phyloP scores from a whole-genome alignment of 148 eudicot species.

The Dianthus caryophyllus region DNA sequence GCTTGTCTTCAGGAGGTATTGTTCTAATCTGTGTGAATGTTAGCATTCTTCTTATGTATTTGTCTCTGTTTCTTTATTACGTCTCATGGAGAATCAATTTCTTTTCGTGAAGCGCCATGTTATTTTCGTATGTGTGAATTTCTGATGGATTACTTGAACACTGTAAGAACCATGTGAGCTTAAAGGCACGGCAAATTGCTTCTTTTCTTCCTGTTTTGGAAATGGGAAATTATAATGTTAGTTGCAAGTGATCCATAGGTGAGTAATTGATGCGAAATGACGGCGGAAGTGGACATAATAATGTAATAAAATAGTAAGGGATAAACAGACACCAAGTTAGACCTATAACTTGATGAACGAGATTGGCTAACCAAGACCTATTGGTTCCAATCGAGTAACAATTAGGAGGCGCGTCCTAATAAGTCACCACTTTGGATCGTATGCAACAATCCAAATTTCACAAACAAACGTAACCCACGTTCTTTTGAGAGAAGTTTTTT shows the following conservation, averaged over 20 bases:
- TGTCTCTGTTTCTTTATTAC: not conserved
- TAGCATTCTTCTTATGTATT: not conserved
- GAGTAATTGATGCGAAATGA: no score
- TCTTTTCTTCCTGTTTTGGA: not conserved
- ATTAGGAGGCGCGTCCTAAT: no score
- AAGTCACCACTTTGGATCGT: no score
- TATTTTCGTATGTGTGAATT: not conserved
- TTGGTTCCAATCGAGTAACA: no score
- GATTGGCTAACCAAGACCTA: no score
- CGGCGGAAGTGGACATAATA: no score
- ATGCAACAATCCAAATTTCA: no score
- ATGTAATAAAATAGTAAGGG: no score
- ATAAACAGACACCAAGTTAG: no score
- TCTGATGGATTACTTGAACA: not conserved
- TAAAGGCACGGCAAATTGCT: not conserved
- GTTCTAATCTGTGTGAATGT: slow-evolving; percentile 1
- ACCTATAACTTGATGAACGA: no score
- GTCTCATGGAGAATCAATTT: not conserved
- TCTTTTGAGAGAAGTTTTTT: no score
- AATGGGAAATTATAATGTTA: not conserved
- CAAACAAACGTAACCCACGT: no score
- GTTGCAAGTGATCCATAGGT: not conserved
- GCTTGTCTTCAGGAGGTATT: slow-evolving; percentile 83
- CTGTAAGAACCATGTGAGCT: not conserved
- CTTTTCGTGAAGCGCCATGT: not conserved